These are phyloP conservation scores for Oehlia diaphana DNA, from an alignment of 192 early-diverging fungal genomes.

Conservation along the genomic window DNA sequence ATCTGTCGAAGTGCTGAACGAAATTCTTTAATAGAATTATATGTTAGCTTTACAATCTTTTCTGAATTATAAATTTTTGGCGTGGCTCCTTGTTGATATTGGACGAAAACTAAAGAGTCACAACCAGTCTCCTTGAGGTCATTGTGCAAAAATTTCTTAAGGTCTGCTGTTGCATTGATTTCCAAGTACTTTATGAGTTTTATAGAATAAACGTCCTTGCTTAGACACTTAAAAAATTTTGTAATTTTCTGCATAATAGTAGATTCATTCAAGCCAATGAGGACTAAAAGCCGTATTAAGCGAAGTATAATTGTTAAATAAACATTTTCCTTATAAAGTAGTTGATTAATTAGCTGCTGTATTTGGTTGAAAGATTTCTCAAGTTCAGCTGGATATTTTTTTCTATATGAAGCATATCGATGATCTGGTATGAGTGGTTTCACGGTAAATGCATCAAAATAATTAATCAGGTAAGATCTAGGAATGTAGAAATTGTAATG, in stretches of 20 bases:
- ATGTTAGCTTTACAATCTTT: not conserved
- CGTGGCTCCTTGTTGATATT: not conserved
- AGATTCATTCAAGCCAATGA: constrained; percentile 5
- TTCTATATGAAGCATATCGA: not conserved
- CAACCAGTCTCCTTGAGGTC: not conserved
- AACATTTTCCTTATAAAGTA: not conserved
- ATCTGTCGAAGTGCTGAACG: constrained; percentile 11
- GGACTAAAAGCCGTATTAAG: not conserved
- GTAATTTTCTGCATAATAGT: not conserved
- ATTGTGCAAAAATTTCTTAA: not conserved
- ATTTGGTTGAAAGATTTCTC: constrained; percentile 1
- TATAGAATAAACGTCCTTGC: not conserved
- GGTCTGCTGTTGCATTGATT: not conserved
- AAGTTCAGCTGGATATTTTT: not conserved
- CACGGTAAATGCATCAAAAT: not conserved
- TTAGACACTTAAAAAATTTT: not conserved
- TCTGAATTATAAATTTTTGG: not conserved
- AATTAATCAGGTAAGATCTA: constrained; percentile 19
- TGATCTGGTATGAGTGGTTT: not conserved
- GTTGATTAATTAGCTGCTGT: not conserved
- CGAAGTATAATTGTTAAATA: not conserved
- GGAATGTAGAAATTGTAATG: constrained; percentile 14
- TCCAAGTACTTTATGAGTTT: not conserved
- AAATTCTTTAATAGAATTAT: constrained; percentile 10
- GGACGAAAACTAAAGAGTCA: constrained; percentile 18